Conservation (phyloP, 2,329 filamentous ascomycete species). For the Fusarium nodosum region DNA sequence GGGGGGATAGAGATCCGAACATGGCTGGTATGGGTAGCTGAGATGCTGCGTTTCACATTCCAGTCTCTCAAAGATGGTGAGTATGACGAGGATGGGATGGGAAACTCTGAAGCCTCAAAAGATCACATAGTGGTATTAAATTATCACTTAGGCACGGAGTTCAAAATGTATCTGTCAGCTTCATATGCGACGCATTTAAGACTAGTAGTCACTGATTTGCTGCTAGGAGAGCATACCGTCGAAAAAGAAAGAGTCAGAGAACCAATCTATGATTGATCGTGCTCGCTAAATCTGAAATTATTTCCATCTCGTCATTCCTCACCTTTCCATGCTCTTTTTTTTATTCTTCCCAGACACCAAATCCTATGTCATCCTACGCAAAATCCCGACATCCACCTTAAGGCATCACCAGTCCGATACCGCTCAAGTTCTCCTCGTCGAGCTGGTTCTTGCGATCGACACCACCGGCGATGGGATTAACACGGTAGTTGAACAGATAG, state of each 20-base stretch:
- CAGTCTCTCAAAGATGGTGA: constrained; percentile 1
- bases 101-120: neutral
- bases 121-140: neutral
- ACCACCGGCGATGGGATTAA: constrained; percentile 85
- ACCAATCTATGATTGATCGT: constrained; percentile 15
- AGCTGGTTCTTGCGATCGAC: constrained; percentile 83
- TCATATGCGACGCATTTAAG: neutral
- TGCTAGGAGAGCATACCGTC: neutral
- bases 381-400: constrained; percentile 5
- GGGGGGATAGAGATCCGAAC: constrained; percentile 12
- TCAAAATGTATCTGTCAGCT: neutral
- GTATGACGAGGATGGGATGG: neutral
- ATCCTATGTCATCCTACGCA: neutral
- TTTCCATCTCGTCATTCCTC: constrained; percentile 28
- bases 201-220: neutral
- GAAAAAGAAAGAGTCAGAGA: neutral
- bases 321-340: constrained; percentile 20
- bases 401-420: constrained; percentile 88
- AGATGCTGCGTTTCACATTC: constrained; percentile 17
- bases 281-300: constrained; percentile 17
- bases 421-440: constrained; percentile 83
- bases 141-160: neutral
- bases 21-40: constrained; percentile 14
- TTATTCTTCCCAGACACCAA: constrained; percentile 3
- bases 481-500: constrained; percentile 97